Evolutionary conservation across 2,329 filamentous ascomycete species (phyloP).

Genomic region (Microsporum canis): DNA sequence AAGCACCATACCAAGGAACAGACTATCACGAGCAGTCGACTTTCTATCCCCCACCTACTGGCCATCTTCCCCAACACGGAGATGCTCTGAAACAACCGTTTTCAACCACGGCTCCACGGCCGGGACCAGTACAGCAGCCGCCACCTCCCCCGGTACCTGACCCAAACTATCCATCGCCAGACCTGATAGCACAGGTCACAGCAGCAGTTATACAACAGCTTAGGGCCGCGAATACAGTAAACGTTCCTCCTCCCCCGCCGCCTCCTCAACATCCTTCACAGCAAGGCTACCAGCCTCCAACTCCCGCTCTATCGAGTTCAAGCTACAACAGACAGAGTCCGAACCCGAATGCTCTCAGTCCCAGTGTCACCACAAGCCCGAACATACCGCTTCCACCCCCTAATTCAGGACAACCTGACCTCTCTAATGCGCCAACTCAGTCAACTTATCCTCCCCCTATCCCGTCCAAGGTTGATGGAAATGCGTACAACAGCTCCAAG

Average conservation of each 20-base stretch:
- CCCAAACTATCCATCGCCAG: conserved; percentile 5
- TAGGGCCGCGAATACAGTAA: conserved; percentile 34
- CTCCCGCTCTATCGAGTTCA: background rate
- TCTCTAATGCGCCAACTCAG: background rate
- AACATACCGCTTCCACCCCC: background rate
- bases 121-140: background rate
- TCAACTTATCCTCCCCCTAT: conserved; percentile 47
- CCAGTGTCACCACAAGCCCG: background rate
- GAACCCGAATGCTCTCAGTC: conserved; percentile 31
- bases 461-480: conserved; percentile 27
- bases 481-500: background rate
- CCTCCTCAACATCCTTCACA: conserved; percentile 32
- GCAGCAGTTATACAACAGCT: conserved; percentile 37
- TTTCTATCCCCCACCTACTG: conserved; percentile 6
- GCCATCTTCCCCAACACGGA: background rate
- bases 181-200: conserved; percentile 24
- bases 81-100: background rate
- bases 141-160: background rate
- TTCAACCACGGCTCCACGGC: background rate
- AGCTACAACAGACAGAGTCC: conserved; percentile 2
- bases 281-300: conserved; percentile 27
- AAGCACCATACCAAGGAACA: background rate
- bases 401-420: background rate
- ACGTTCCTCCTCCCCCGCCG: conserved; percentile 19
- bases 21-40: conserved; percentile 4